Evolutionary conservation across 2,329 filamentous ascomycete genomes (phyloP).

Genomic region (Ophiosphaerella korrae): DNA sequence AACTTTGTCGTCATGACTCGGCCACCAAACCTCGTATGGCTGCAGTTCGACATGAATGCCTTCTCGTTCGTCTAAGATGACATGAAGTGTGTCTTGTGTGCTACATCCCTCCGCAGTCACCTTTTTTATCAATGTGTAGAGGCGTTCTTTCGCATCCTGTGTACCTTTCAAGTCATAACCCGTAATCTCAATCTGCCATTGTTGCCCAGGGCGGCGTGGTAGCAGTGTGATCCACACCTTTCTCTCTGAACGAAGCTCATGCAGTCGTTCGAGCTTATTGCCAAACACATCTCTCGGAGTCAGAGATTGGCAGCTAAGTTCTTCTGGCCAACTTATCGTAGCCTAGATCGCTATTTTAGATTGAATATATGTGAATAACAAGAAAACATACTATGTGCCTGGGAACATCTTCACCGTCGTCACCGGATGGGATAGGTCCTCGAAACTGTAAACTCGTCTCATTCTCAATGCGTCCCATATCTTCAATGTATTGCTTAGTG

Average conservation of each 20-base stretch:
- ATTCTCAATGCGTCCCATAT: slow-evolving; percentile 18
- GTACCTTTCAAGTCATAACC: slow-evolving; percentile 18
- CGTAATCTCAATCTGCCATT: slow-evolving; percentile 28
- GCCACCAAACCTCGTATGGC: slow-evolving; percentile 34
- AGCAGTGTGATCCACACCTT: slow-evolving; percentile 35
- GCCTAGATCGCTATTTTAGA: slow-evolving; percentile 6
- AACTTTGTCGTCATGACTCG: slow-evolving; percentile 17
- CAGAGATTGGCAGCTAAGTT: slow-evolving; percentile 17
- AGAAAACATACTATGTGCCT: slow-evolving; percentile 13
- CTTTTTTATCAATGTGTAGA: slow-evolving; percentile 28
- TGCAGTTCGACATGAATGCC: slow-evolving; percentile 26
- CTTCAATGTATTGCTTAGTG: slow-evolving; percentile 29
- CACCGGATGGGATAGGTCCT: slow-evolving; percentile 15
- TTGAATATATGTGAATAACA: neutral
- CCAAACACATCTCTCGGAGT: slow-evolving; percentile 35
- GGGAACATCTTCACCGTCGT: slow-evolving; percentile 5
- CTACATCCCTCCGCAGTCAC: slow-evolving; percentile 16
- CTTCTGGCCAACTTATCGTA: slow-evolving; percentile 29
- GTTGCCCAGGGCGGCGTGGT: slow-evolving; percentile 1
- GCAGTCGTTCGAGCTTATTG: slow-evolving; percentile 31
- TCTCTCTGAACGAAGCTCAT: slow-evolving; percentile 31
- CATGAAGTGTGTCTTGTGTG: slow-evolving; percentile 14
- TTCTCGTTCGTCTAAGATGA: slow-evolving; percentile 35
- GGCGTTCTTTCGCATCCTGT: slow-evolving; percentile 25
- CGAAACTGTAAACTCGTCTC: slow-evolving; percentile 29